Evolutionary conservation across 495 filamentous ascomycete genomes (phyloP), one percentile per base, ranked within the genome.

Genomic region (Aspergillus nanangensis): DNA sequence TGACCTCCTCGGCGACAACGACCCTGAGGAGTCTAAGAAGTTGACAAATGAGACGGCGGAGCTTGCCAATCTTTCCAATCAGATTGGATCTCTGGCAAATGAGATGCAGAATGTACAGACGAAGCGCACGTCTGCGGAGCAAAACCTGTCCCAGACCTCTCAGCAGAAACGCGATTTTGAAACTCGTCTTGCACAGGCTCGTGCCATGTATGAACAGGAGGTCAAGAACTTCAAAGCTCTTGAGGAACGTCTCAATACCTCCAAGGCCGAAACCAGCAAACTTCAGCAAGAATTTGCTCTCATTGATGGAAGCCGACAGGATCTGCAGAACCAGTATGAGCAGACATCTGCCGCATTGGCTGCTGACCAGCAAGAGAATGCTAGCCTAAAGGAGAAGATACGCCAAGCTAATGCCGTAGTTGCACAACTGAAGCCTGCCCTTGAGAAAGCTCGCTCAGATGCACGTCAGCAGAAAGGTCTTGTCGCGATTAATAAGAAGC

Each of bases 401-500:
- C 82, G 86, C 19, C 70, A 80, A 21, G 74, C 88, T 13, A 97
- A 95, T 61, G 75, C 77, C 8, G 88, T 92, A 56, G 86, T 95
- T 51, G 72, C 78, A 24, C 82, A 87, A 66, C 70, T 97, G 23
- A 90, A 87, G 63, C 90, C 89, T 7, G 82, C 90, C 40, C 75
- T 97, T 39, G 93, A 98, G 53, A 95, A 95, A 69, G 73, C 94
- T 42, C 84, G 88, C 59, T 86, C 82, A 9, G 88, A 93, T 51
- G 88, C 90, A 31, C 81, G 93, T 17, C 93, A 96, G 60, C 90
- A 96, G 67, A 96, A 94, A 65, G 93, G 93, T 8, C 67, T 96
- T 34, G 93, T 94, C 35, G 89, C 94, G 4, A 97, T 98, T 66
- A 95, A 94, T 70, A 96, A 94, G 70, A 97, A 98, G 69, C 93